Base-by-base conservation (phyloP, 2,329 filamentous ascomycete species). In the Anthostomella pinea region DNA sequence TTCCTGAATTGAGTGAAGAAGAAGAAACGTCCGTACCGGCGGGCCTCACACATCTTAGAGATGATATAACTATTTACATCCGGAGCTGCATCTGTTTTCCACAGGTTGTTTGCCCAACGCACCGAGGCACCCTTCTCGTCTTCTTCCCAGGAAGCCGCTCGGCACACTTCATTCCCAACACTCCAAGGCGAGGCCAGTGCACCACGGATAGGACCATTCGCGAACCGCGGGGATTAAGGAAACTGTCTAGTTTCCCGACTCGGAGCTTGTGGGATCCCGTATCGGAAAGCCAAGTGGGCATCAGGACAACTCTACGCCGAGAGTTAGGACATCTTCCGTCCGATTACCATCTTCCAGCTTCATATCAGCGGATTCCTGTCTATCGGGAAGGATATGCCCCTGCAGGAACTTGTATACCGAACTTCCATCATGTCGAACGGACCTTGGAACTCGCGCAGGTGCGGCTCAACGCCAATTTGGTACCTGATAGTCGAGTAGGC, bases 381-480 rank as follows among this genome's bases (percentile, higher is more conserved):
- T 22, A 35, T 27, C 38, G 28, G 27, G 27, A 45, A 38, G 36
- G 38, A 36, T 27, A 48, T 53, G 44, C 39, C 48, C 42, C 48
- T 48, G 35, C 63, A 67, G 53, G 67, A 72, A 35, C 64, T 69
- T 63, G 61, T 65, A 45, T 74, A 73, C 59, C 68, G 65, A 55
- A 63, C 59, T 45, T 55, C 70, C 48, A 60, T 62, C 53, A 64
- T 66, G 58, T 60, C 69, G 43, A 67, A 65, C 58, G 65, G 69
- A 50, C 65, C 69, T 39, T 76, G 73, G 73, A 66, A 67, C 46
- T 62, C 67, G 48, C 70, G 68, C 62, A 77, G 72, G 73, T 77
- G 68, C 67, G 70, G 61, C 56, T 48, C 35, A 35, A 23, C 41
- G 47, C 39, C 39, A 43, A 40, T 38, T 41, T 34, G 42, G 44